Evolutionary conservation across 345 rosid species (phyloP), one percentile per base, ranked within the genome.

Genomic region (Eucalyptus sideroxylon): DNA sequence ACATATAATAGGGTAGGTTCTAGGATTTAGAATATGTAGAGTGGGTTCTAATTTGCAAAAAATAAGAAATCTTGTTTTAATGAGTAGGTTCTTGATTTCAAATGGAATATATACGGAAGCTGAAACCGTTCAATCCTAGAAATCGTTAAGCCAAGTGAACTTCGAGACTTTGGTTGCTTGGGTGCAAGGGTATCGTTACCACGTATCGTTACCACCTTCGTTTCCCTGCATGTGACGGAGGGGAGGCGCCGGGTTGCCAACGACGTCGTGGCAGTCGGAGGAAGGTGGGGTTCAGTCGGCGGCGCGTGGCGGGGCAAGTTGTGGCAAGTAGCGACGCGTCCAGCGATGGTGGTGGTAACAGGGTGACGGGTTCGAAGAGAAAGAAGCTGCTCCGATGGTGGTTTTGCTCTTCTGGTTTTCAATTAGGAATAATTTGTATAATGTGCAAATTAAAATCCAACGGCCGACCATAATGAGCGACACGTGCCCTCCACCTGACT

Each of bases 1-100:
- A 53, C 5, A 0, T 19, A 1, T 53, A 53, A 53, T 19, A 8
- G 4, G 11, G 5, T 53, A 19, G 9, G 2, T 53, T 53, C 1
- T 1, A 19, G 2, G 0, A 53, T 53, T 53, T 4, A 19, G 24
- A 53, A 9, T 7, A 53, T 53, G 5, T 0, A 19, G 2, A 53
- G 1, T 19, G 26, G 5, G 0, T 53, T 53, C 5, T 19, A 53
- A 2, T 53, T 53, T 19, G 0, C 1, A 53, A 19, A 53, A 53
- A 19, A 8, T 1, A 0, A 53, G 0, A 8, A 53, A 53, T 53
- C 2, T 8, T 8, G 0, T 53, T 53, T 53, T 0, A 53, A 19
- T 53, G 0, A 53, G 11, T 7, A 53, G 2, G 23, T 19, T 53
- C 2, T 2, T 53, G 0, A 2, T 53, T 53, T 53, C 0, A 21